Evolutionary conservation across 768 basidiomycete genomes (phyloP), one percentile per base, ranked within the genome.

Genomic region (Tulasnella calospora): DNA sequence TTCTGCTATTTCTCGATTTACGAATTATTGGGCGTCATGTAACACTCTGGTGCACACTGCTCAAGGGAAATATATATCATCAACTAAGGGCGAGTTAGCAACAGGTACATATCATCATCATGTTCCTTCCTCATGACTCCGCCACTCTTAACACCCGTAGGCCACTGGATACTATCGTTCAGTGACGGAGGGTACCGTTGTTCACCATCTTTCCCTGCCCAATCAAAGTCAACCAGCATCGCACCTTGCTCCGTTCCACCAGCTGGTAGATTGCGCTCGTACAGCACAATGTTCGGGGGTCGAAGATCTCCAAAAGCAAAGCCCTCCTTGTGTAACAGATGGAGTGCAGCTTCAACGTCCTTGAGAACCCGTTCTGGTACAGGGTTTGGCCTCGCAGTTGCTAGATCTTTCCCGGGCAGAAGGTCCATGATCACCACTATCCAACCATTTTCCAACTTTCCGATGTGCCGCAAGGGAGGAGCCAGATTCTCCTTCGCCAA

Each of bases 171-270:
- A 10, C 23, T 12, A 69, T 2, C 3, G 23, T 69, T 69, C 30
- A 38, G 17, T 17, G 36, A 69, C 67, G 36, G 13, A 38, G 72
- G 72, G 40, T 73, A 73, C 44, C 72, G 35, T 40, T 30, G 35
- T 46, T 73, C 33, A 4, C 72, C 72, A 23, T 7, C 19, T 40
- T 73, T 36, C 44, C 72, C 72, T 3, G 72, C 17, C 72, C 72
- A 73, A 40, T 73, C 72, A 73, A 73, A 73, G 72, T 73, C 72
- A 9, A 73, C 36, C 2, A 73, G 40, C 72, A 73, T 73, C 36
- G 21, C 40, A 73, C 35, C 33, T 69, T 30, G 13, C 36, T n/a
- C 67, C 36, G 13, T n/a, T 38, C 13, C 15, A n/a, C 23, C 67
- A 23, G 2, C 12, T 9, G 12, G 30, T 2, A n/a, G 13, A 38